A percentile compares a stretch with the other conserved stretches of the same genome.
Conservation (phyloP, 2,329 filamentous ascomycete genomes). For the Verruconis gallopava region DNA sequence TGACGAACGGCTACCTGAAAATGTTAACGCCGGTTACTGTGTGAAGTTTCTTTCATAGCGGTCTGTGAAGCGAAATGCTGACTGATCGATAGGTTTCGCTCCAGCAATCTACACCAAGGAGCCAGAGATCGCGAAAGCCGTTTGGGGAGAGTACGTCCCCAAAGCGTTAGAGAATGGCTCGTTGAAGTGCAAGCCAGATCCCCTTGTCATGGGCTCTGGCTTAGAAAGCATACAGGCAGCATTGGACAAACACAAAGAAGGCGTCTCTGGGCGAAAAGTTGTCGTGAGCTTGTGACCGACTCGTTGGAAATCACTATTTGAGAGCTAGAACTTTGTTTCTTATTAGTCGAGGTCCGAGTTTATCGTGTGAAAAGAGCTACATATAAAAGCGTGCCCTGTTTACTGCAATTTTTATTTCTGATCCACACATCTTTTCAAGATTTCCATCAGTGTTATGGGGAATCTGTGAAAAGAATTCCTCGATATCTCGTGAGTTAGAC, state of each 20-base stretch:
- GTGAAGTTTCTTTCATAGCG: neutral
- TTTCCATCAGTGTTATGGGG: too few relatives aligned
- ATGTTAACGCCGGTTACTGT: constrained; percentile 9
- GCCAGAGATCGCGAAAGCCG: constrained; percentile 8
- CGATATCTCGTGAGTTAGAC: too few relatives aligned
- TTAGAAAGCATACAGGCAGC: constrained; percentile 18
- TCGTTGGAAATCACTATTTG: neutral
- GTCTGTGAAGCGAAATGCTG: neutral
- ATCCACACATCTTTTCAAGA: too few relatives aligned
- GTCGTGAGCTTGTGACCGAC: constrained; percentile 6
- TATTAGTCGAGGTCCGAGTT: too few relatives aligned
- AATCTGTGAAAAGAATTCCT: too few relatives aligned
- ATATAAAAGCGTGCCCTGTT: too few relatives aligned
- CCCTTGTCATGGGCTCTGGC: constrained; percentile 17
- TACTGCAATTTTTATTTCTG: too few relatives aligned
- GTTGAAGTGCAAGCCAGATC: constrained; percentile 12
- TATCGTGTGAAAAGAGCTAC: too few relatives aligned
- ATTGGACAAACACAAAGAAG: constrained; percentile 11
- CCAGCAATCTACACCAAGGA: constrained; percentile 1
- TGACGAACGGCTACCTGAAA: constrained; percentile 11
- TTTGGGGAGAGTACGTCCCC: constrained; percentile 13
- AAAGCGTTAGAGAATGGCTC: constrained; percentile 12
- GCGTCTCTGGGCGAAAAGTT: constrained; percentile 9
- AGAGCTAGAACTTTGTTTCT: neutral
- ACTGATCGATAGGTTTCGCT: constrained; percentile 6